Conservation (phyloP, 2,329 filamentous ascomycete genomes). For the Exophiala lecanii-corni region DNA sequence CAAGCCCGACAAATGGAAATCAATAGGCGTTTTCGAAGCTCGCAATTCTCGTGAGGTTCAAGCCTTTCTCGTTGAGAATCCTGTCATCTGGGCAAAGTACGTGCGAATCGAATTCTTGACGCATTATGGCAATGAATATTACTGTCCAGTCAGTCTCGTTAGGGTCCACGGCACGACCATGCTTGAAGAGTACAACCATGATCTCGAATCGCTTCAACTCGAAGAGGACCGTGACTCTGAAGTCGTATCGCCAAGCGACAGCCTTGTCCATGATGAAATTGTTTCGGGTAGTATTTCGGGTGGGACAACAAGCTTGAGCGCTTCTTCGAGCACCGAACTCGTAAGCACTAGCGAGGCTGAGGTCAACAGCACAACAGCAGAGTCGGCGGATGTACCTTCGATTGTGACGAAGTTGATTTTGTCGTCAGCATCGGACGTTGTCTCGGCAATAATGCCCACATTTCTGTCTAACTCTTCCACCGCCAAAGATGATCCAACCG, state of each 20-base stretch:
- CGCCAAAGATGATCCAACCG: background rate
- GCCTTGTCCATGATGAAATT: background rate
- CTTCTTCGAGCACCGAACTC: background rate
- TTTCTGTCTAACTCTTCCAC: background rate
- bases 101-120: constrained; percentile 84
- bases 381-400: background rate
- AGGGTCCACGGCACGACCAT: constrained; percentile 90
- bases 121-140: constrained; percentile 95
- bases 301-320: background rate
- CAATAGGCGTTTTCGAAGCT: constrained; percentile 82
- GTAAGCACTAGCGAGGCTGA: background rate
- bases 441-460: background rate
- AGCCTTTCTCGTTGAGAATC: constrained; percentile 88
- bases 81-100: constrained; percentile 93
- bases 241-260: constrained; percentile 21
- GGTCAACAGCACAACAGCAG: background rate
- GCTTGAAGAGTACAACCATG: constrained; percentile 89
- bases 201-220: constrained; percentile 61
- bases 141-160: constrained; percentile 85
- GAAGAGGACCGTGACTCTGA: constrained; percentile 61
- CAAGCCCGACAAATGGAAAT: constrained; percentile 86
- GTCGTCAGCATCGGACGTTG: background rate
- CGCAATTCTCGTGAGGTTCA: constrained; percentile 91
- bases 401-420: background rate
- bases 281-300: constrained; percentile 21